Conservation (phyloP, 129 eudicot species). For the Helianthus tuberosus region DNA sequence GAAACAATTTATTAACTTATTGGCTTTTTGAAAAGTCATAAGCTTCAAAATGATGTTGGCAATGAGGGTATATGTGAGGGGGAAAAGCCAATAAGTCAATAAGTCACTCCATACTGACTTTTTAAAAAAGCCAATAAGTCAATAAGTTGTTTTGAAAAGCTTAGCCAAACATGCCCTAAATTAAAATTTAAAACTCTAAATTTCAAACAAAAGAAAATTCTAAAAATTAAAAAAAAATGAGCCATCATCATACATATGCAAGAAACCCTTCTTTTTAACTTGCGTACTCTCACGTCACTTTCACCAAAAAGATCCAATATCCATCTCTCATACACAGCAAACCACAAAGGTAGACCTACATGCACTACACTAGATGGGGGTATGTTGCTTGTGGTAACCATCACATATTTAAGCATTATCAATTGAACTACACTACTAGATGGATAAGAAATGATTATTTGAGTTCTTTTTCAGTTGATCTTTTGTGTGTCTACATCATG, state of each 20-base stretch:
- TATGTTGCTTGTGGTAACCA: constrained; percentile 5
- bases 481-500: not conserved
- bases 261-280: constrained; percentile 34
- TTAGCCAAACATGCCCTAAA: no score
- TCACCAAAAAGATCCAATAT: constrained; percentile 38
- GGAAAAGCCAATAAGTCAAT: no score
- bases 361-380: not conserved
- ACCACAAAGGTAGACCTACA: constrained; percentile 7
- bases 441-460: not conserved
- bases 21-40: no score
- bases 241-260: not conserved
- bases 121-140: no score
- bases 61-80: no score
- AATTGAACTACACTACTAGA: not conserved
- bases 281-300: constrained; percentile 32
- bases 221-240: not conserved
- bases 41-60: no score
- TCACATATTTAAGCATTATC: constrained; percentile 14
- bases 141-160: no score
- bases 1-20: no score
- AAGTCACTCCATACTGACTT: no score
- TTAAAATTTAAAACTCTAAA: constrained; percentile 2
- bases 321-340: constrained; percentile 15
- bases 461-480: not conserved
- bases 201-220: not conserved